Conservation (phyloP, 805 yeast genomes). For the Ogataea zsoltii region DNA sequence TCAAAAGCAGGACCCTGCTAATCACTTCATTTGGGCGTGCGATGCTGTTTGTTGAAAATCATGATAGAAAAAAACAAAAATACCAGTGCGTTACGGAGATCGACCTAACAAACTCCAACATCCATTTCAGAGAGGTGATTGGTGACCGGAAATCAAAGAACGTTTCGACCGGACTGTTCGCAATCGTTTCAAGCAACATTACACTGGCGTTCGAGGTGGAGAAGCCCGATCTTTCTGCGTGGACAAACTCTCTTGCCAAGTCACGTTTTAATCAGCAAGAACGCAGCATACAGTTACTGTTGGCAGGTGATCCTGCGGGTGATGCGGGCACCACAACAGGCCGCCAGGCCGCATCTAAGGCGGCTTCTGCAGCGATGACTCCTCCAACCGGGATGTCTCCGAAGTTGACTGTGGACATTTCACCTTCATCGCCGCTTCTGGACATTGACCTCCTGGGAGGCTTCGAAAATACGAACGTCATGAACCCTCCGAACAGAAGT, state of each 20-base stretch:
- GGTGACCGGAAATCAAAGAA: slow-evolving; percentile 37
- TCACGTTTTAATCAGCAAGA: slow-evolving; percentile 52
- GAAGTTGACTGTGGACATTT: slow-evolving; percentile 14
- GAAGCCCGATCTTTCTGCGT: slow-evolving; percentile 48
- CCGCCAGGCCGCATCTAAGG: slow-evolving; percentile 39
- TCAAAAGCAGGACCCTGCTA: slow-evolving; percentile 50
- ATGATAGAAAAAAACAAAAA: slow-evolving; percentile 36
- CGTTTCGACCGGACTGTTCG: slow-evolving; percentile 51
- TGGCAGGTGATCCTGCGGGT: slow-evolving; percentile 33
- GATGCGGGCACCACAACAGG: slow-evolving; percentile 34
- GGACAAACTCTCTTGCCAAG: slow-evolving; percentile 58
- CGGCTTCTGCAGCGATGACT: slow-evolving; percentile 31
- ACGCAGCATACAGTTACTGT: slow-evolving; percentile 31
- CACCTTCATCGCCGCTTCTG: slow-evolving; percentile 21
- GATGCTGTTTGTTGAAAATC: slow-evolving; percentile 49
- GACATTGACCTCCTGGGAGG: slow-evolving; percentile 15
- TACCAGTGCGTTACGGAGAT: slow-evolving; percentile 56
- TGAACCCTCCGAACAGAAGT: not conserved
- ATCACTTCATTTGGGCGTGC: slow-evolving; percentile 67
- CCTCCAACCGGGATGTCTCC: slow-evolving; percentile 17
- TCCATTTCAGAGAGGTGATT: slow-evolving; percentile 60
- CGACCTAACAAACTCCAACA: slow-evolving; percentile 50
- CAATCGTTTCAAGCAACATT: slow-evolving; percentile 53
- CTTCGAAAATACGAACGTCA: slow-evolving; percentile 1
- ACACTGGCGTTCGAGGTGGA: slow-evolving; percentile 61